Base-by-base conservation (phyloP, 768 basidiomycete species). In the Chalciporus sphaerocephalus region DNA sequence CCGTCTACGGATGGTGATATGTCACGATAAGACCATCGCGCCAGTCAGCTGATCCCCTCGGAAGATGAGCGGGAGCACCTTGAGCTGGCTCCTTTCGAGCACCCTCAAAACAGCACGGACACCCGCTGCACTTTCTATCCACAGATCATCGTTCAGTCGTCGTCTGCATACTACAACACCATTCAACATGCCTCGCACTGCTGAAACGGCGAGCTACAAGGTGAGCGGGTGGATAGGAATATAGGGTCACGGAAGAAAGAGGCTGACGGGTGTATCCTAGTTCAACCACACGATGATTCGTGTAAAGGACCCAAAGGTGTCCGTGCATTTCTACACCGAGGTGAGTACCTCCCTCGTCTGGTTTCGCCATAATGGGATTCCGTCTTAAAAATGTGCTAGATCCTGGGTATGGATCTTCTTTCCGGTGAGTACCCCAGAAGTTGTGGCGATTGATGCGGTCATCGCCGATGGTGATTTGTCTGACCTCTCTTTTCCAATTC, bases 201-300 rank as follows among this genome's bases (percentile, higher is more conserved):
- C 78, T 59, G 83, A 81, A 57, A 85, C 83, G 7, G 74, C 81
- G 1, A 77, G 78, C 54, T 85, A 81, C 69, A 77, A 74, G 68
- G 82, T 80, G 52, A 50, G 57, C 5, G 2, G 21, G 33, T 5
- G 15, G 30, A 22, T 18, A 21, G 40, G 20, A 25, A 6, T 9
- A 22, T n/a, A 33, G 24, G 32, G 16, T 18, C 21, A 15, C 18
- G 20, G 5, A 6, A n/a, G 20, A 49, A 47, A 22, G 34, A 33
- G 38, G 42, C 15, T 27, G 37, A 44, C 12, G 40, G 28, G 7
- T 17, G 32, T 30, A n/a, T 20, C 25, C 33, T 50, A 87, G 85
- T 82, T 87, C 69, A 89, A 91, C 61, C 89, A 92, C 65, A 88
- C 86, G 16, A 92, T 91, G 91, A 64, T 93, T 56, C 79, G 92